Evolutionary conservation across 129 eudicot species (phyloP).

Genomic region (Escallonia herrerae): DNA sequence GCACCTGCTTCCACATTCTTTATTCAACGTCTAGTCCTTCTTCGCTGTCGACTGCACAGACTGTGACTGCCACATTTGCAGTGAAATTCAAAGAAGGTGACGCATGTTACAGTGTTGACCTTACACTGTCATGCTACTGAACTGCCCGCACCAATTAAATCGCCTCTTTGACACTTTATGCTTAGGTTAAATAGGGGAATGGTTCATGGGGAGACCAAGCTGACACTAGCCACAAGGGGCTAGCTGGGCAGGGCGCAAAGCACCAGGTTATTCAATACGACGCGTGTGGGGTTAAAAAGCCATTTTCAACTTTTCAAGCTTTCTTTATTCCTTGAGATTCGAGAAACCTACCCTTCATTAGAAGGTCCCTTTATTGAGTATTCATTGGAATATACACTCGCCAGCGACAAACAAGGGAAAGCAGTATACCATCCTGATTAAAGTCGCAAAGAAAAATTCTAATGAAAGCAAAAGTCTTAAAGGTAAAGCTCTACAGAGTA

Average conservation of each 20-base stretch:
- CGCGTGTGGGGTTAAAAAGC: slow-evolving; percentile 12
- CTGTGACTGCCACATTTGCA: too few relatives aligned
- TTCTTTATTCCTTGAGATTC: slow-evolving; percentile 2
- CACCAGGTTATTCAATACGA: slow-evolving; percentile 11
- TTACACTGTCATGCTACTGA: too few relatives aligned
- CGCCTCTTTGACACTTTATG: not conserved
- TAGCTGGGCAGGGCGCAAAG: not conserved
- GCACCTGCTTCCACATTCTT: too few relatives aligned
- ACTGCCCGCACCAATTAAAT: too few relatives aligned
- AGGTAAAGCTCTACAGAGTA: slow-evolving; percentile 1
- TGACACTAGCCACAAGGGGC: not conserved
- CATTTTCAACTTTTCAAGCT: slow-evolving; percentile 14
- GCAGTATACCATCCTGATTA: slow-evolving; percentile 15
- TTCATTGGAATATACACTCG: slow-evolving; percentile 32
- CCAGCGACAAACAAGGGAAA: slow-evolving; percentile 27
- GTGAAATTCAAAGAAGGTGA: too few relatives aligned
- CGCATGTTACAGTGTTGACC: too few relatives aligned
- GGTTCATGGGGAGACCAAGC: too few relatives aligned
- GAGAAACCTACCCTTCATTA: slow-evolving; percentile 4
- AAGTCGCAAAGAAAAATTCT: slow-evolving; percentile 24
- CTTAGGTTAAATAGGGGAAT: not conserved
- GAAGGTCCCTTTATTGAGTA: slow-evolving; percentile 11
- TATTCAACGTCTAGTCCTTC: too few relatives aligned
- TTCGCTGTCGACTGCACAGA: too few relatives aligned
- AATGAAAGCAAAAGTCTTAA: not conserved